Percentiles rank a stretch among this genome's conserved stretches.
Evolutionary conservation across 1,284 basidiomycete genomes (phyloP).

Genomic region (Mycena citricolor): DNA sequence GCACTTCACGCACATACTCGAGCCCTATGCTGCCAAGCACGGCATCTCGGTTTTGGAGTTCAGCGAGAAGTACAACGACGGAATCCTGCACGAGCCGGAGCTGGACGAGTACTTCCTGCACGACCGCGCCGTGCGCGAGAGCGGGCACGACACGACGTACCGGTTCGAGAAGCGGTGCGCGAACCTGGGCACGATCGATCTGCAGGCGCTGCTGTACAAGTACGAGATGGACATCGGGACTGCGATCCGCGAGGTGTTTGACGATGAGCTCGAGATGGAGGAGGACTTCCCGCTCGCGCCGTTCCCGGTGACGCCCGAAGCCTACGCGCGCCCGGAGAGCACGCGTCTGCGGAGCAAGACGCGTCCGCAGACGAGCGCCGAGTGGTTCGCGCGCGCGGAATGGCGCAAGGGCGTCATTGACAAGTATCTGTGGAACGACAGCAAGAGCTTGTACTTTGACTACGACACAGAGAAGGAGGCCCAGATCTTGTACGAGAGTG

Average conservation of each 20-base stretch:
- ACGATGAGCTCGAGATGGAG: slow-evolving; percentile 86
- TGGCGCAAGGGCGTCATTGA: slow-evolving; percentile 85
- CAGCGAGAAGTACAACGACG: slow-evolving; percentile 93
- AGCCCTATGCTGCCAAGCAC: slow-evolving; percentile 91
- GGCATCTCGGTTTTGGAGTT: slow-evolving; percentile 97
- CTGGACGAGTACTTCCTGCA: slow-evolving; percentile 98
- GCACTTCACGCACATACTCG: slow-evolving; percentile 96
- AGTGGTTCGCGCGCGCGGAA: slow-evolving; percentile 90
- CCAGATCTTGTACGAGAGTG: slow-evolving; percentile 93
- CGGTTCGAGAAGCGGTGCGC: slow-evolving; percentile 96
- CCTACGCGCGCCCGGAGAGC: slow-evolving; percentile 54
- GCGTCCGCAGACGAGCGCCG: slow-evolving; percentile 69
- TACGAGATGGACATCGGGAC: slow-evolving; percentile 94
- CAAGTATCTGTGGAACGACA: slow-evolving; percentile 97
- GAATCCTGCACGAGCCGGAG: slow-evolving; percentile 79
- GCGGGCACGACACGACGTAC: slow-evolving; percentile 97
- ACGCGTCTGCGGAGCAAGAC: slow-evolving; percentile 64
- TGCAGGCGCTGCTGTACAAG: slow-evolving; percentile 90
- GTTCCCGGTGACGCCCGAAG: slow-evolving; percentile 83
- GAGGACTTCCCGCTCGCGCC: slow-evolving; percentile 91
- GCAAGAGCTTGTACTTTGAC: slow-evolving; percentile 92
- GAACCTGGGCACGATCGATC: slow-evolving; percentile 93
- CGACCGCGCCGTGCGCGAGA: slow-evolving; percentile 92
- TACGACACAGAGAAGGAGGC: slow-evolving; percentile 91
- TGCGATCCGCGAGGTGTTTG: slow-evolving; percentile 92